Conservation (phyloP, 352 stramenopile species). For the Phytophthora pluvialis region DNA sequence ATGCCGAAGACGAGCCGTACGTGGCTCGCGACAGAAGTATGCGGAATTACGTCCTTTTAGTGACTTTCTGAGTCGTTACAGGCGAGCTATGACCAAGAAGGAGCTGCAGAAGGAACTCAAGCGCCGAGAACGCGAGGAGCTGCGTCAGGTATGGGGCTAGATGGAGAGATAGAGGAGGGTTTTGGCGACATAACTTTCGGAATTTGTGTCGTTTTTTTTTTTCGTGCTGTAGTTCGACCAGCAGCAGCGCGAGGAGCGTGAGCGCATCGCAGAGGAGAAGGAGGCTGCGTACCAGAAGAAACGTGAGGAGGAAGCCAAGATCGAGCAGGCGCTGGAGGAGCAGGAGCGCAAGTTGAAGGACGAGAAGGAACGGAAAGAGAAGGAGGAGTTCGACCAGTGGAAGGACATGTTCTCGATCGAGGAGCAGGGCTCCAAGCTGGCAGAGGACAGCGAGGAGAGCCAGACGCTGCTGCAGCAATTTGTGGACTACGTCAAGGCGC, state of each 20-base stretch:
- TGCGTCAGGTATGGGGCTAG: constrained; percentile 52
- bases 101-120: constrained; percentile 84
- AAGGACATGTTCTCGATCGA: constrained; percentile 80
- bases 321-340: constrained; percentile 56
- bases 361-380: constrained; percentile 66
- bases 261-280: constrained; percentile 60
- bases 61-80: constrained; percentile 9
- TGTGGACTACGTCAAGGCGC: constrained; percentile 72
- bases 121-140: constrained; percentile 73
- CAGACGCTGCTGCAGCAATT: constrained; percentile 74
- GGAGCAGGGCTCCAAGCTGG: constrained; percentile 59
- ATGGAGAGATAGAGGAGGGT: neutral
- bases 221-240: constrained; percentile 66
- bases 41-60: neutral
- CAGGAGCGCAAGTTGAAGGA: constrained; percentile 49
- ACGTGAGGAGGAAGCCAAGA: constrained; percentile 56
- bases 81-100: constrained; percentile 72
- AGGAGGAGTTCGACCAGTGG: constrained; percentile 81
- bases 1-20: constrained; percentile 49
- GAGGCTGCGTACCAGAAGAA: constrained; percentile 70
- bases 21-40: constrained; percentile 11
- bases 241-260: constrained; percentile 63
- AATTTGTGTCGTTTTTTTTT: constrained; percentile 1
- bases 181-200: constrained; percentile 1
- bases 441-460: constrained; percentile 67